Base-by-base conservation (phyloP, 495 filamentous ascomycete species). In the Penicillium ochrochloron region DNA sequence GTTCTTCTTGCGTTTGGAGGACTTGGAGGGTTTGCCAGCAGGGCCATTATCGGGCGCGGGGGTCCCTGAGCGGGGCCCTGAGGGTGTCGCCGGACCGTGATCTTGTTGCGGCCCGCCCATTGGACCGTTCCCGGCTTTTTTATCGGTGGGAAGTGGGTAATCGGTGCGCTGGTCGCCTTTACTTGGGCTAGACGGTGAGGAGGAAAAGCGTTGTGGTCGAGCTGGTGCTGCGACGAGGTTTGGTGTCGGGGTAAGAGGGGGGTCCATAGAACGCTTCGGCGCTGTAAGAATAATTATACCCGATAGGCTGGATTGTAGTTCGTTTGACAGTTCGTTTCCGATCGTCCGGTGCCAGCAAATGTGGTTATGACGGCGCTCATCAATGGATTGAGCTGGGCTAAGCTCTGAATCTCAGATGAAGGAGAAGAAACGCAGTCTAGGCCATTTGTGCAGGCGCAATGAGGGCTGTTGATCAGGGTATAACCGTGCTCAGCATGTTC, bases 1-100 rank as follows among this genome's bases (percentile, higher is more conserved):
- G 54, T 78, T 76, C 60, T 75, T 81, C 64, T 73, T 80, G 56
- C 74, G 75, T 62, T 76, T 80, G 21, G 73, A 55, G 27, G 72
- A 62, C 62, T 77, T 76, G 39, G 65, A 64, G 14, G 68, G 59
- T 63, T 72, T 72, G 56, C 55, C 69, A 50, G 62, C 53, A 57
- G 31, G 58, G 35, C 29, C 62, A 53, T 33, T 64, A 66, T 72
- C 65, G 53, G 65, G 53, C 65, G 71, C 65, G 68, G 72, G 72
- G 70, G 62, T 35, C 27, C 67, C 66, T 33, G 63, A 63, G 61
- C 66, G 73, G 61, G 66, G 63, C 61, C 70, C 70, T 46, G 73
- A 61, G 37, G 61, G 51, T 25, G 67, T 57, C 34, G 61, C 61
- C 65, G 70, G 64, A 53, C 42, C 35, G 35, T 53, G 57, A 17